Conservation (phyloP, 805 yeast genomes). For the Saccharomyces mikatae region DNA sequence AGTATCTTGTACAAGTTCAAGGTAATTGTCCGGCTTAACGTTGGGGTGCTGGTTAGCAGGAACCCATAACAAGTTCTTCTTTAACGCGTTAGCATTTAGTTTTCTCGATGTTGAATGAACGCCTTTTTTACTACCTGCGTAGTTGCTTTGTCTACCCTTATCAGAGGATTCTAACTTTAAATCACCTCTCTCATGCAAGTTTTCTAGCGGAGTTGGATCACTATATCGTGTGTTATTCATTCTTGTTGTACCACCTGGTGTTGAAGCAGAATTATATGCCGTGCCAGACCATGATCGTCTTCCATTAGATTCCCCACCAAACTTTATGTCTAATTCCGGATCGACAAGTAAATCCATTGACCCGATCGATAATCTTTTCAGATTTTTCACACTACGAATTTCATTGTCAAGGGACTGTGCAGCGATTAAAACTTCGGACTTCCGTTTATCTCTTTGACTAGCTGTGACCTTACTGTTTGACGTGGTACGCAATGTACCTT, state of each 20-base stretch:
- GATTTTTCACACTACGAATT: constrained; percentile 61
- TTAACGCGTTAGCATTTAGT: constrained; percentile 5
- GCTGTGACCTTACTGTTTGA: not conserved
- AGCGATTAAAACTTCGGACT: constrained; percentile 45
- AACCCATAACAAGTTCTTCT: constrained; percentile 73
- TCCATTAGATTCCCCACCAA: constrained; percentile 4
- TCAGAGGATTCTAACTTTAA: not conserved
- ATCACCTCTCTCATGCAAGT: not conserved
- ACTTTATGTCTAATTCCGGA: constrained; percentile 55
- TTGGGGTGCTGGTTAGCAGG: constrained; percentile 92
- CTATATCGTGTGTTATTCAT: not conserved
- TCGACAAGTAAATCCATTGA: constrained; percentile 42
- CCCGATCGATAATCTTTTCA: constrained; percentile 66
- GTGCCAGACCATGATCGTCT: constrained; percentile 6
- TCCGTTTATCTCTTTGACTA: constrained; percentile 17
- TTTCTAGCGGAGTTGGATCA: not conserved
- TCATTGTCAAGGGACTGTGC: constrained; percentile 71
- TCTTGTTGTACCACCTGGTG: not conserved
- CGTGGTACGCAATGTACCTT: not conserved
- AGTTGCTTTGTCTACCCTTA: not conserved
- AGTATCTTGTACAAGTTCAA: constrained; percentile 49
- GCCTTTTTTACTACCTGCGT: not conserved
- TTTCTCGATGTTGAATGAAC: not conserved
- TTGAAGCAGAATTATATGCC: not conserved
- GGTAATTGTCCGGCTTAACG: constrained; percentile 79